Evolutionary conservation across 2,329 filamentous ascomycete genomes (phyloP).

Genomic region (Stachybotrys chlorohalonatus): DNA sequence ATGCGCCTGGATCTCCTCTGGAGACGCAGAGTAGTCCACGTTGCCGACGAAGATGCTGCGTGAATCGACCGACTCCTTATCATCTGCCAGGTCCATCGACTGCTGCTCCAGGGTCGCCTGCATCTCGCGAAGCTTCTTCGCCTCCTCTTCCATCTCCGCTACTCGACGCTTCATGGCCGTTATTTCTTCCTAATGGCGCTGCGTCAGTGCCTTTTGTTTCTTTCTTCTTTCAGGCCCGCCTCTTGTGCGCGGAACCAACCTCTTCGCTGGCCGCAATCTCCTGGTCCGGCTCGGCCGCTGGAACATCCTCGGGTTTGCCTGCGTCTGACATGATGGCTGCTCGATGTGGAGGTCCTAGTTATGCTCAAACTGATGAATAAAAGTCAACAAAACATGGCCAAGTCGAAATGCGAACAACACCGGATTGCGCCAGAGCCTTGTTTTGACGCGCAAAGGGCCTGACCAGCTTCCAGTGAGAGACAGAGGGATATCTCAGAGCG

Average conservation of each 20-base stretch:
- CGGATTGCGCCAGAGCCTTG: too few relatives aligned
- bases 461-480: too few relatives aligned
- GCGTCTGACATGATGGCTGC: slow-evolving; percentile 21
- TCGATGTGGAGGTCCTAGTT: not conserved
- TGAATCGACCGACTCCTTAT: slow-evolving; percentile 91
- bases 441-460: too few relatives aligned
- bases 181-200: slow-evolving; percentile 58
- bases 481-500: too few relatives aligned
- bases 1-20: slow-evolving; percentile 93
- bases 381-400: not conserved
- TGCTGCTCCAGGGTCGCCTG: slow-evolving; percentile 79
- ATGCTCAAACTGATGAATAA: not conserved
- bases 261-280: slow-evolving; percentile 23
- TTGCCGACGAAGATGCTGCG: slow-evolving; percentile 98
- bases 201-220: slow-evolving; percentile 19
- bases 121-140: slow-evolving; percentile 79
- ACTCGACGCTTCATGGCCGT: slow-evolving; percentile 79
- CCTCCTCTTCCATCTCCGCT: slow-evolving; percentile 86
- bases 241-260: slow-evolving; percentile 24
- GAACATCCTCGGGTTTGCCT: slow-evolving; percentile 20
- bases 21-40: slow-evolving; percentile 93
- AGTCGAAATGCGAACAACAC: too few relatives aligned
- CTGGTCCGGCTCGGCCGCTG: slow-evolving; percentile 17
- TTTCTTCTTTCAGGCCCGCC: slow-evolving; percentile 8
- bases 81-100: slow-evolving; percentile 73